phyloP scores from a whole-genome alignment of 495 filamentous ascomycete species.

The Talaromyces proteolyticus region DNA sequence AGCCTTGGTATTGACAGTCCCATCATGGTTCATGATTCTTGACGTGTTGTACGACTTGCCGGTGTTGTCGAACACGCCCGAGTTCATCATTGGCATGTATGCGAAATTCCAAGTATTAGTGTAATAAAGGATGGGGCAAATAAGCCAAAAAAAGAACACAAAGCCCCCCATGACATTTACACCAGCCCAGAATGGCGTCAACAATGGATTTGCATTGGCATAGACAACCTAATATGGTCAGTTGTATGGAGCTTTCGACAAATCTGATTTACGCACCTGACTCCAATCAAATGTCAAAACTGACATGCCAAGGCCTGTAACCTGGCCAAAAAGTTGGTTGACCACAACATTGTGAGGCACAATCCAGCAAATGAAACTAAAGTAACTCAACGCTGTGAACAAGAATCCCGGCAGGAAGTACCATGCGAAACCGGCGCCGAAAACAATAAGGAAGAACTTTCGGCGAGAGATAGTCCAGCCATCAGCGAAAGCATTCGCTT shows the following conservation, averaged over 20 bases:
- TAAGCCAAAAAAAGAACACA: conserved; percentile 82
- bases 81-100: conserved; percentile 40
- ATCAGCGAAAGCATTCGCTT: conserved; percentile 72
- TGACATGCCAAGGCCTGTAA: conserved; percentile 69
- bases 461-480: conserved; percentile 79
- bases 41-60: conserved; percentile 35
- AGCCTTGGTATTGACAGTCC: conserved; percentile 32
- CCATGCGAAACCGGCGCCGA: conserved; percentile 58
- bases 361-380: conserved; percentile 89
- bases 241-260: neutral
- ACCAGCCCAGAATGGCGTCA: conserved; percentile 89
- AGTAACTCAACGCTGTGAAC: conserved; percentile 82
- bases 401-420: conserved; percentile 85
- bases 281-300: conserved; percentile 92
- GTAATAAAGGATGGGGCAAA: conserved; percentile 72
- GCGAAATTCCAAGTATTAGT: conserved; percentile 60
- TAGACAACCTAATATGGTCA: conserved; percentile 54
- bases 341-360: conserved; percentile 64
- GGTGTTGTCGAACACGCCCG: conserved; percentile 42
- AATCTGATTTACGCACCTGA: conserved; percentile 31
- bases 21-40: conserved; percentile 33
- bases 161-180: conserved; percentile 83
- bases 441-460: conserved; percentile 75
- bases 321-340: conserved; percentile 64
- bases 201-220: conserved; percentile 72